Evolutionary conservation across 225 moss, liverwort and hornwort genomes (phyloP), one percentile per base, ranked within the genome.

Genomic region (Asterella californica): DNA sequence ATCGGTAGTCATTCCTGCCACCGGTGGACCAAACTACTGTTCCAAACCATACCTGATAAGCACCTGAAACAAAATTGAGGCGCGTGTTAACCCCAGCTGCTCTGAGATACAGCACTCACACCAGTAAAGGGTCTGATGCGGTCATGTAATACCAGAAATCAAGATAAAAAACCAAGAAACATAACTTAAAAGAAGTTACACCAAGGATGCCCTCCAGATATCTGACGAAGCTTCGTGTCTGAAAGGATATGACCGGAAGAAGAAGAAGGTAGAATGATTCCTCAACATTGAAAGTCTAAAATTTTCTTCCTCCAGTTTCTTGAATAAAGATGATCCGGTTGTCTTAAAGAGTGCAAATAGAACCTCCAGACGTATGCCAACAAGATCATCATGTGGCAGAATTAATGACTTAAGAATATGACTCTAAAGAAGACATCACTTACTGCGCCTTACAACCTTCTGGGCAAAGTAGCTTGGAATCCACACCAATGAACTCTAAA

Each of bases 41-140:
- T 76, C 90, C 86, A 90, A 83, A 57, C 92, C 92, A 65, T 88
- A 99, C 78, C 99, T 88, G 64, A 95, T 90, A 27, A 85, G 80
- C 45, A 99, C 99, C 95, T 99, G 91, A 67, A 69, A 54, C 79
- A 82, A 12, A 45, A 55, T 21, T 60, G 32, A 6, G 32, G 61
- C 61, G 79, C 38, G 47, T 33, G 77, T 66, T 72, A 75, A 55
- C 32, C 46, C 38, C 70, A 45, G 7, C 19, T 71, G n/a, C 22
- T 2, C 10, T 19, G 60, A 61, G 4, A 21, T 10, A n/a, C 3
- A 61, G 60, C 60, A 2, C 21, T 61, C 3, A n/a, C 60, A 61
- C 21, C 14, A 52, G 52, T 17, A n/a, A 52, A 52, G 14, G 52
- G 10, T 17, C 52, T 52, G 12, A 52, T 52, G 52, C 17, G 12